Percentiles rank a stretch among this genome's conserved stretches.
Evolutionary conservation across 2,329 filamentous ascomycete genomes (phyloP).

Genomic region (Fusarium zealandicum): DNA sequence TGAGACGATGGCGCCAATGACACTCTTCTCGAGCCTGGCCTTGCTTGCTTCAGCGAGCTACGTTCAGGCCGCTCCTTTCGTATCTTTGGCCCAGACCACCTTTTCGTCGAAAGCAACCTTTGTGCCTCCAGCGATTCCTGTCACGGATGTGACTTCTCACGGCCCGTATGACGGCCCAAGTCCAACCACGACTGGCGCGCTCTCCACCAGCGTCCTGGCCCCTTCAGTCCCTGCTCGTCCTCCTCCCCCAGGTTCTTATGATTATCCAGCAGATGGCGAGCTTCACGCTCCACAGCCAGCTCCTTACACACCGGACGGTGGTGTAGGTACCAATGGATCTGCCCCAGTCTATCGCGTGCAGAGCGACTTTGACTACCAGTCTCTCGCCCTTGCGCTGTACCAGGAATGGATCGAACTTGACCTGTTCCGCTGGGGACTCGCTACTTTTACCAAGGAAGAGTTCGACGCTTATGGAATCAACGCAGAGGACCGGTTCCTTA

Average conservation of each 20-base stretch:
- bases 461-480: conserved; percentile 73
- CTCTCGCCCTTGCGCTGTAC: conserved; percentile 76
- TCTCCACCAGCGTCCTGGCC: conserved; percentile 64
- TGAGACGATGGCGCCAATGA: conserved; percentile 13
- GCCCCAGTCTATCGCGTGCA: conserved; percentile 78
- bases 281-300: conserved; percentile 73
- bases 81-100: conserved; percentile 36
- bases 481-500: conserved; percentile 72
- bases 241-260: conserved; percentile 66
- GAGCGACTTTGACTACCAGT: conserved; percentile 85
- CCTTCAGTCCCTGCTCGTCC: conserved; percentile 65
- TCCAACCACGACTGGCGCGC: conserved; percentile 72
- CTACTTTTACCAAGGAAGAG: conserved; percentile 71
- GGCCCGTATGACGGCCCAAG: conserved; percentile 70
- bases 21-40: conserved; percentile 4
- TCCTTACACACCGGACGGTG: conserved; percentile 76
- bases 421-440: conserved; percentile 79
- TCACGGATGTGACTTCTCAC: conserved; percentile 69
- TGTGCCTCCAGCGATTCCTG: conserved; percentile 43
- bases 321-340: conserved; percentile 79
- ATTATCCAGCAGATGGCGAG: conserved; percentile 75
- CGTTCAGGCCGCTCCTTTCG: conserved; percentile 44
- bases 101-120: conserved; percentile 8
- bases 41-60: conserved; percentile 23
- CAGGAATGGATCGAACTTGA: conserved; percentile 88